A percentile compares a stretch with the other conserved stretches of the same genome.
Conservation (phyloP, 768 basidiomycete genomes). For the Paxillus rubicundulus region DNA sequence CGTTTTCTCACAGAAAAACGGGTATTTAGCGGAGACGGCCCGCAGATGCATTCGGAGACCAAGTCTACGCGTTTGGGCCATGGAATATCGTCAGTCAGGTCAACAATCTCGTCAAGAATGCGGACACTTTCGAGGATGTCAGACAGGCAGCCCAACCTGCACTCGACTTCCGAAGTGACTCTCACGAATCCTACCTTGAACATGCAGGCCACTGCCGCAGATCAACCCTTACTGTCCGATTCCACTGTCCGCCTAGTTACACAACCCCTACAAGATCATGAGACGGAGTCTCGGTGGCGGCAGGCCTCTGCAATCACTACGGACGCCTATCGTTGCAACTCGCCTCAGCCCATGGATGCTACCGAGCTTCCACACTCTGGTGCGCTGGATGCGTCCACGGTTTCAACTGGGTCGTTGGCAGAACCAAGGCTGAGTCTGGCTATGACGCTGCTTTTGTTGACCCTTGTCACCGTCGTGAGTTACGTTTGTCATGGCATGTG, state of each 20-base stretch:
- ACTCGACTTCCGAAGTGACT: slow-evolving; percentile 29
- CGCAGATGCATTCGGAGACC: slow-evolving; percentile 20
- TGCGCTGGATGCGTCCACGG: slow-evolving; percentile 11
- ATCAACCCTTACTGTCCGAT: slow-evolving; percentile 10
- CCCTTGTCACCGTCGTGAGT: slow-evolving; percentile 62
- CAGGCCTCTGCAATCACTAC: slow-evolving; percentile 4
- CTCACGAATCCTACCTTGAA: slow-evolving; percentile 13
- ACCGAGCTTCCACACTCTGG: slow-evolving; percentile 13
- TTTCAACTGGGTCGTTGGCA: slow-evolving; percentile 31
- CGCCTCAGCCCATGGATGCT: slow-evolving; percentile 12
- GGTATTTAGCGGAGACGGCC: slow-evolving; percentile 22
- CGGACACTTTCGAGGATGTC: slow-evolving; percentile 6
- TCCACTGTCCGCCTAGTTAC: slow-evolving; percentile 27
- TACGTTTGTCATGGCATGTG: background rate
- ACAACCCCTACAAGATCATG: slow-evolving; percentile 5
- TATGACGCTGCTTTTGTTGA: slow-evolving; percentile 54
- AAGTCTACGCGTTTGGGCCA: slow-evolving; percentile 12
- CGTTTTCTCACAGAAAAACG: slow-evolving; percentile 27
- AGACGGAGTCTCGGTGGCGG: slow-evolving; percentile 6
- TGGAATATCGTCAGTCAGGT: slow-evolving; percentile 11
- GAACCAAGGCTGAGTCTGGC: slow-evolving; percentile 58
- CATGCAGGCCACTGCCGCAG: background rate
- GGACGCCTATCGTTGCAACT: background rate
- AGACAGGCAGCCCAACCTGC: slow-evolving; percentile 9
- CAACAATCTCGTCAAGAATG: slow-evolving; percentile 11